Conservation (phyloP, 2,329 filamentous ascomycete genomes). For the Sporothrix mexicana region DNA sequence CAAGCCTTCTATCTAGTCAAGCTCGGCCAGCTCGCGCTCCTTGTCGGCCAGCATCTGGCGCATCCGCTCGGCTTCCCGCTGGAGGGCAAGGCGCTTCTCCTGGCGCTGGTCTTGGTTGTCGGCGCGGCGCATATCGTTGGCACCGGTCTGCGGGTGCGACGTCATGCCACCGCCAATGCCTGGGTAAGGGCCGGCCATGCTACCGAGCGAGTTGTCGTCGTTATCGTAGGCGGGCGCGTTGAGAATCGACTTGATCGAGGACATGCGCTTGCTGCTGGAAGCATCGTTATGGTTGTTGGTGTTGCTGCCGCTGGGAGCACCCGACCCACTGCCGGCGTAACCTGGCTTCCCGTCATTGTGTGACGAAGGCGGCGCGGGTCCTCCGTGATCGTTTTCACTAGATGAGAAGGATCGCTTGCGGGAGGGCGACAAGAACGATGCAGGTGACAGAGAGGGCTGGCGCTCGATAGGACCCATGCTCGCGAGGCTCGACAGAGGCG, state of each 20-base stretch:
- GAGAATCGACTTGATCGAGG: constrained; percentile 77
- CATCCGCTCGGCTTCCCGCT: constrained; percentile 78
- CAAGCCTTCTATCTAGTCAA: constrained; percentile 35
- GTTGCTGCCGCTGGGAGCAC: not conserved
- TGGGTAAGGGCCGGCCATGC: constrained; percentile 36
- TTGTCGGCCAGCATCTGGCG: constrained; percentile 73
- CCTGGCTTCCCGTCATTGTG: constrained; percentile 9
- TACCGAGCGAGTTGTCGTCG: constrained; percentile 41
- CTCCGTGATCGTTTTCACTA: constrained; percentile 56
- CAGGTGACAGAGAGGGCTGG: constrained; percentile 64
- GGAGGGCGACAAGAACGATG: constrained; percentile 63
- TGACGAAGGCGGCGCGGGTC: not conserved
- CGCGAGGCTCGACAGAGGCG: constrained; percentile 58
- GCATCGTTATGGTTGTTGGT: constrained; percentile 38
- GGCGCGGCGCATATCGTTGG: constrained; percentile 33
- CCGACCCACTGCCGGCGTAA: not conserved
- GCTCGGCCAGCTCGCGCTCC: constrained; percentile 70
- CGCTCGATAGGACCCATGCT: constrained; percentile 50
- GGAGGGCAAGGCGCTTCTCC: constrained; percentile 68
- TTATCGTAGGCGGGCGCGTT: constrained; percentile 59
- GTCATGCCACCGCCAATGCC: constrained; percentile 31
- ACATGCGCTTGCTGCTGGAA: constrained; percentile 60
- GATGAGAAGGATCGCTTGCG: constrained; percentile 73
- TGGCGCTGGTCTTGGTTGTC: constrained; percentile 47
- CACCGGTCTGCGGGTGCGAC: constrained; percentile 3